phyloP scores from a whole-genome alignment of 75 land plant genomes.

The Azolla pinnata region DNA sequence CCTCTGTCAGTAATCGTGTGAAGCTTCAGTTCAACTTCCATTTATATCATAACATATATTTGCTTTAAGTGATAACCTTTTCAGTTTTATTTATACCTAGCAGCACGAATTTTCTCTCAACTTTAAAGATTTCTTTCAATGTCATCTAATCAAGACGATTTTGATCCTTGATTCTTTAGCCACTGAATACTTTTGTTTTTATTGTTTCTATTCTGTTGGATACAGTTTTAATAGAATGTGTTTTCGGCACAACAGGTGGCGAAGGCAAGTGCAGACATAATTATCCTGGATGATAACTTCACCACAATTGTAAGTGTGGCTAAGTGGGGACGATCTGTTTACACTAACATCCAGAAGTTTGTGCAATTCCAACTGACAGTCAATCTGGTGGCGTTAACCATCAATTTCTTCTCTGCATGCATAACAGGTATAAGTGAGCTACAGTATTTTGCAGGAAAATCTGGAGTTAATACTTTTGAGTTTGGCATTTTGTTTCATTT shows the following conservation, averaged over 20 bases:
- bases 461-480: too few relatives aligned
- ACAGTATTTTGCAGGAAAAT: too few relatives aligned
- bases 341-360: constrained; percentile 95
- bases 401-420: constrained; percentile 93
- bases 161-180: too few relatives aligned
- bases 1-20: too few relatives aligned
- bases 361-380: constrained; percentile 98
- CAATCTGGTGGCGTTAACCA: constrained; percentile 83
- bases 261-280: constrained; percentile 96
- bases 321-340: constrained; percentile 98
- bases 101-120: too few relatives aligned
- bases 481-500: too few relatives aligned
- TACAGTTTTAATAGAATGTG: not conserved
- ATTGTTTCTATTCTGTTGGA: not conserved
- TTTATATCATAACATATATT: too few relatives aligned
- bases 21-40: too few relatives aligned
- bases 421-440: constrained; percentile 88
- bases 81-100: too few relatives aligned
- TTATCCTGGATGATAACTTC: constrained; percentile 91
- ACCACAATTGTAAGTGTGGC: constrained; percentile 87
- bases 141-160: too few relatives aligned
- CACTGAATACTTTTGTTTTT: not conserved
- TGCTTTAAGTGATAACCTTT: too few relatives aligned
- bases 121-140: too few relatives aligned
- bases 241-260: constrained; percentile 54